Conservation (phyloP, 441 rosid species). For the Erodium texanum region DNA sequence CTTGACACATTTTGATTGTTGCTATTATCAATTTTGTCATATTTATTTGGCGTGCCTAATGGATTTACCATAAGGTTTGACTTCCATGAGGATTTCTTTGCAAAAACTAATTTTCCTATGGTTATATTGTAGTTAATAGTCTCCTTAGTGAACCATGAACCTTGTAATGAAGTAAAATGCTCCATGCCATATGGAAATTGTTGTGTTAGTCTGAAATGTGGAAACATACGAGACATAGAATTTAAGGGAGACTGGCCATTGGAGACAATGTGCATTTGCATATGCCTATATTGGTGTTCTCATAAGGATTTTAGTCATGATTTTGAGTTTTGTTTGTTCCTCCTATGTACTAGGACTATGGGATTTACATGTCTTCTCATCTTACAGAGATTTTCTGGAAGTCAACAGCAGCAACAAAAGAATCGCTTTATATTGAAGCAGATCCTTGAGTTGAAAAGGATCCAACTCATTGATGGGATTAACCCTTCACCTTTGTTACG, state of each 20-base stretch:
- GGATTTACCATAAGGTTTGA: no score
- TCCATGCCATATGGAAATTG: background rate
- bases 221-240: no score
- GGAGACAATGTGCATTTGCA: background rate
- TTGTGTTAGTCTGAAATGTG: background rate
- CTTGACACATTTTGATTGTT: no score
- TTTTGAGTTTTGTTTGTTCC: background rate
- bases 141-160: background rate
- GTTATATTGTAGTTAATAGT: background rate
- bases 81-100: no score
- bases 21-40: no score
- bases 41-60: no score
- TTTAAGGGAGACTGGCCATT: no score
- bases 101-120: background rate
- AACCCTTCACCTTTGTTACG: conserved; percentile 15
- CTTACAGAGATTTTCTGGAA: conserved; percentile 27
- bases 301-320: background rate
- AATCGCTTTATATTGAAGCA: conserved; percentile 48
- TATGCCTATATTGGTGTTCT: no score
- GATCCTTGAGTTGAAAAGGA: conserved; percentile 55
- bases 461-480: conserved; percentile 40
- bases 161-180: background rate
- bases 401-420: conserved; percentile 31
- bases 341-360: conserved; percentile 1
- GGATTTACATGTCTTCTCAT: conserved; percentile 8